Evolutionary conservation across 2,329 filamentous ascomycete species (phyloP).

Genomic region (Cadophora luteo-olivacea): DNA sequence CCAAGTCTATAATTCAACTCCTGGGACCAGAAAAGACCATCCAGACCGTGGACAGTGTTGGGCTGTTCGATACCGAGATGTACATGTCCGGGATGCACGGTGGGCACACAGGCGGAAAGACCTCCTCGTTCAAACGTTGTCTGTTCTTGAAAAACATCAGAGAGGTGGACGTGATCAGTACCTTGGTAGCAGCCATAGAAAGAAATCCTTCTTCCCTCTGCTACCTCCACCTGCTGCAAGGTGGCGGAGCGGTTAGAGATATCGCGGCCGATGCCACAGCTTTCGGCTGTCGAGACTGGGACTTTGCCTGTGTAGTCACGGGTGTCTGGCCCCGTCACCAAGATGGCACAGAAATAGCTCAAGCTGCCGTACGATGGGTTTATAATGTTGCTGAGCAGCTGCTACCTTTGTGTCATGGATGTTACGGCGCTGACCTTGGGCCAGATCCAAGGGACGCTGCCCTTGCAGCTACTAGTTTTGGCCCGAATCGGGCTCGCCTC

Average conservation of each 20-base stretch:
- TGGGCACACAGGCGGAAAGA: constrained; percentile 62
- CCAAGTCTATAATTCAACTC: constrained; percentile 29
- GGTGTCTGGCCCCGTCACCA: constrained; percentile 64
- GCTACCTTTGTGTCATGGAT: constrained; percentile 57
- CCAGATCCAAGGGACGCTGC: constrained; percentile 62
- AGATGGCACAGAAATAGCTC: constrained; percentile 52
- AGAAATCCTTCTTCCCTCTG: constrained; percentile 49
- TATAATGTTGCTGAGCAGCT: constrained; percentile 57
- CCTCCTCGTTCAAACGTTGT: constrained; percentile 69
- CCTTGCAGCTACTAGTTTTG: constrained; percentile 62
- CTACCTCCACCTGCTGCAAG: constrained; percentile 65
- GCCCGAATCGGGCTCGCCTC: constrained; percentile 57
- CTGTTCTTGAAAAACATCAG: constrained; percentile 61
- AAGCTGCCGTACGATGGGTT: constrained; percentile 59
- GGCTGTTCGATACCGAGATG: constrained; percentile 64
- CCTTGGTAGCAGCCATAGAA: constrained; percentile 54
- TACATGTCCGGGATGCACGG: constrained; percentile 66
- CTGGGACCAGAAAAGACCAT: constrained; percentile 46
- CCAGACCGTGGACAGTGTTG: constrained; percentile 53
- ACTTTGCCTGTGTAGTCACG: constrained; percentile 68
- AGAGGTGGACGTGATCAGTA: constrained; percentile 41
- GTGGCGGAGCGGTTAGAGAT: constrained; percentile 58
- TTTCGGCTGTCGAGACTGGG: constrained; percentile 69
- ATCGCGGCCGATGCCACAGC: constrained; percentile 54
- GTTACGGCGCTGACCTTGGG: constrained; percentile 67